Evolutionary conservation across 2,329 filamentous ascomycete species (phyloP), one percentile per base, ranked within the genome.

Genomic region (Apiospora rasikravindrae): DNA sequence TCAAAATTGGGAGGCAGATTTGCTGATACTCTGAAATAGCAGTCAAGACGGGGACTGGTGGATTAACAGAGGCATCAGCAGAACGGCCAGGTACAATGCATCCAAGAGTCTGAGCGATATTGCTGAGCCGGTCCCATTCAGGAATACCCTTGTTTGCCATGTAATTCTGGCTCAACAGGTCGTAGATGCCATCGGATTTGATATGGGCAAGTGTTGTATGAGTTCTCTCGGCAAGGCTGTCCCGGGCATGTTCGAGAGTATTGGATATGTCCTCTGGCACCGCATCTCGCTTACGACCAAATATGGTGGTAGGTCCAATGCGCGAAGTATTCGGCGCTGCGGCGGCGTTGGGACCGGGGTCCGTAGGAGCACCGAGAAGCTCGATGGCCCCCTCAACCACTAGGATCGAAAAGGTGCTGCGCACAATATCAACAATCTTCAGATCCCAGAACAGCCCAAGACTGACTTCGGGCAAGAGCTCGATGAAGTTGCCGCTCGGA

Each of bases 331-430:
- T 24, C 8, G 14, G 14, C 16, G 19, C 24, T 8, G 19, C 13
- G 8, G 19, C 33, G 33, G 19, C 22, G n/a, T 64, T 24, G 10
- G 57, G 4, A n/a, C 10, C 4, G 1, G 33, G 29, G 22, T 40
- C 33, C 29, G 57, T 2, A 24, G 57, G 57, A n/a, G n/a, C 29
- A 10, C 57, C 57, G 57, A 64, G 57, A 11, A 69, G 22, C 22
- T 81, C 83, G 16, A 92, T 77, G 4, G 90, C 90, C 69, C 88
- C 84, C 76, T 93, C 91, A 24, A 87, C 89, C 29, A 92, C 90
- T 5, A 93, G 83, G 37, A 92, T 86, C 14, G 86, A 83, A 75
- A 92, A 93, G 0, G 90, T 83, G 26, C 81, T 77, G 44, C 84
- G 84, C 0, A 86, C 81, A 1, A 90, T 77, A 16, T 82, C 78